phyloP scores from a whole-genome alignment of 1,284 basidiomycete species.

The Papiliotrema fonsecae region DNA sequence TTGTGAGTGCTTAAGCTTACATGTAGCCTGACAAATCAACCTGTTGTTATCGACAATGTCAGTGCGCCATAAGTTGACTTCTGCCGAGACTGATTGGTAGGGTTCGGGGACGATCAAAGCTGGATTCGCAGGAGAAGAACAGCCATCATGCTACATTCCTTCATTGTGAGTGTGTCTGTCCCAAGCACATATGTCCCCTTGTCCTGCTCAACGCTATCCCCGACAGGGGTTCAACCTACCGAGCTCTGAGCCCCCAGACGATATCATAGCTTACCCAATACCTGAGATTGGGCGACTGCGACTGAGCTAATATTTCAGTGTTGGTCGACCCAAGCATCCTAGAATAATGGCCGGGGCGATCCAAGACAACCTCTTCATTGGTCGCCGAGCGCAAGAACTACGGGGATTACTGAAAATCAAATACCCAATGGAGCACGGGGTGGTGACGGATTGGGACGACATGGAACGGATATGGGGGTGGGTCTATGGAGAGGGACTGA shows the following conservation, averaged over 20 bases:
- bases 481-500: conserved; percentile 91
- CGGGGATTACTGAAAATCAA: conserved; percentile 91
- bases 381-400: conserved; percentile 86
- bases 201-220: background rate
- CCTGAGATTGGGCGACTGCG: too few species aligned
- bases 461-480: conserved; percentile 98
- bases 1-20: background rate
- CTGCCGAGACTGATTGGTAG: conserved; percentile 49
- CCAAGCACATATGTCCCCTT: background rate
- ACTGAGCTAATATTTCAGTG: conserved; percentile 55
- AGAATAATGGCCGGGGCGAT: conserved; percentile 86
- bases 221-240: too few species aligned
- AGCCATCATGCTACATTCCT: conserved; percentile 96
- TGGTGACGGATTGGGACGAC: conserved; percentile 90
- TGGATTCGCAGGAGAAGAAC: conserved; percentile 94
- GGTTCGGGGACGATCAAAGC: conserved; percentile 97
- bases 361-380: conserved; percentile 75
- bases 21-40: conserved; percentile 46
- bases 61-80: conserved; percentile 31
- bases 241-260: too few species aligned
- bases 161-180: conserved; percentile 69
- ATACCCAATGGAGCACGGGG: conserved; percentile 96
- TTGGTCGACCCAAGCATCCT: conserved; percentile 91
- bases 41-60: conserved; percentile 91
- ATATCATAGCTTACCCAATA: too few species aligned